Conservation (phyloP, 441 rosid genomes). For the Adansonia madagascariensis region DNA sequence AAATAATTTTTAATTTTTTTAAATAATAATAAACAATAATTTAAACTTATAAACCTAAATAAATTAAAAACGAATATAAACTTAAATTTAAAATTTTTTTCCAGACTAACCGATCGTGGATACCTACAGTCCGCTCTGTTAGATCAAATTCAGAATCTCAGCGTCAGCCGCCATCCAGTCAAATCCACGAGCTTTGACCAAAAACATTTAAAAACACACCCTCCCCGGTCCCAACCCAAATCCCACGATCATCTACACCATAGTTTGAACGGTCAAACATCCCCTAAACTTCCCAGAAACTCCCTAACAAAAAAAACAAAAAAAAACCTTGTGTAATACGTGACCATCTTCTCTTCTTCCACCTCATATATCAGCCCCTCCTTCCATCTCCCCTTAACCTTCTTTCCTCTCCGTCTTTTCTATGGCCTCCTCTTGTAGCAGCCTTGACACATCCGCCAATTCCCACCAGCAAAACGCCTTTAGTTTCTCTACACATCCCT, state of each 20-base stretch:
- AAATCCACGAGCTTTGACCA: slow-evolving; percentile 59
- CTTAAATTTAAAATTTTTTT: no score
- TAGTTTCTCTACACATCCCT: slow-evolving; percentile 40
- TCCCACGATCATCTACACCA: not conserved
- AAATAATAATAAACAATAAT: no score
- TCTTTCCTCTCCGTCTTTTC: not conserved
- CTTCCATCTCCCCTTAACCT: slow-evolving; percentile 21
- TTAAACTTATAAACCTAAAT: no score
- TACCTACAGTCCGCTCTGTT: no score
- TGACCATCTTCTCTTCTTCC: slow-evolving; percentile 38
- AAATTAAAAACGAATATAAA: no score
- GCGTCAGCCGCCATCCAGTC: slow-evolving; percentile 54
- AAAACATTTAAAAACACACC: not conserved
- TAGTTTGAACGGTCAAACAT: slow-evolving; percentile 41
- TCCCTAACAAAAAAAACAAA: not conserved
- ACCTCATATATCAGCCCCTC: not conserved
- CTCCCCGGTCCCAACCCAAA: no score
- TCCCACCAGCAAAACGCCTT: slow-evolving; percentile 35
- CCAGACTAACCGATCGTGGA: no score
- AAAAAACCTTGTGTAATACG: slow-evolving; percentile 44
- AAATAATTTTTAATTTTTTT: no score
- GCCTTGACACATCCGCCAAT: slow-evolving; percentile 44
- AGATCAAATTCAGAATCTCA: no score
- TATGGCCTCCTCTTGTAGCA: slow-evolving; percentile 47
- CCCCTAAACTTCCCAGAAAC: slow-evolving; percentile 41